Base-by-base conservation (phyloP, 352 stramenopile genomes). In the Pythium phragmiticola region DNA sequence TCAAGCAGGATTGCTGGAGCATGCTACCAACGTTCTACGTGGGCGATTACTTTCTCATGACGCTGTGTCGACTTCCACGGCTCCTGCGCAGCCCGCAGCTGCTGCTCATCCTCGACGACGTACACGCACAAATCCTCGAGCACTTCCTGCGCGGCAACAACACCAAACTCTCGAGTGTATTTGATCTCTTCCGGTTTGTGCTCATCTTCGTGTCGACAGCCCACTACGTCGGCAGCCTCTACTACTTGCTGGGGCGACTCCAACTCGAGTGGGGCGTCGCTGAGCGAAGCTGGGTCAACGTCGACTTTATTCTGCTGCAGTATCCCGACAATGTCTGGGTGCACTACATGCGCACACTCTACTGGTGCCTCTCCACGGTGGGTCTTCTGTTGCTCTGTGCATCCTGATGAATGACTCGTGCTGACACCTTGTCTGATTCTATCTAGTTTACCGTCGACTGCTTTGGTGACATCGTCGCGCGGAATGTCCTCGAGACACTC, bases 301-400 rank as follows among this genome's bases (percentile, higher is more conserved):
- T 75, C 19, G 82, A 92, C 42, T 54, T 76, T 8, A 74, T 92
- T 39, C 41, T 92, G 2, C 51, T 42, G 2, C 74, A 89, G 34
- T 76, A 89, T 33, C 80, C 82, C 4, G 51, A 87, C 33, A 74
- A 76, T 11, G 60, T 75, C 0, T 52, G 72, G 0, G 66, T 89
- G 21, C 78, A 89, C 58, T 92, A 92, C 60, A 82, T 90, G 65
- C 82, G 82, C 45, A 68, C 80, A n/a, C 80, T 92, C 66, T 92
- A 92, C 26, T 92, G 82, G 82, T 90, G 75, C 36, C 70, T 92
- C 13, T 88, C 78, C 0, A 77, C 82, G 52, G 82, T 90, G 74
- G 50, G 76, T 79, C 4, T n/a, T 37, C 1, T 39, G 19, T 19
- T 4, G n/a, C 26, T 6, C 14, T 26, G 48, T 19, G 26, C 2